phyloP scores from a whole-genome alignment of 2,329 filamentous ascomycete species.

The Fusarium redolens region DNA sequence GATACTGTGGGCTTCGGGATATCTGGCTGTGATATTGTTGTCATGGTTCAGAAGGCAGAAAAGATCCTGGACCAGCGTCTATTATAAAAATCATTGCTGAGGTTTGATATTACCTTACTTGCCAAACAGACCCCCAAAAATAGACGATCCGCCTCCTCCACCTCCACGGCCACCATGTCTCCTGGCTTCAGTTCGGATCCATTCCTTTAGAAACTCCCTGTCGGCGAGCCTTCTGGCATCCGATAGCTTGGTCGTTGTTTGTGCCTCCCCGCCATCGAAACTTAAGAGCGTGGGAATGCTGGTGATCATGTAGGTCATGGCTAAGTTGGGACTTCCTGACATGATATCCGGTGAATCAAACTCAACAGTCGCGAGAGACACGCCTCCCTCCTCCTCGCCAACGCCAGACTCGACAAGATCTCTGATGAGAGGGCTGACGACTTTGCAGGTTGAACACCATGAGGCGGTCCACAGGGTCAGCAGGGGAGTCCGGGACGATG shows the following conservation, averaged over 20 bases:
- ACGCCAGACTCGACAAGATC: constrained; percentile 62
- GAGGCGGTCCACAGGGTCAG: constrained; percentile 70
- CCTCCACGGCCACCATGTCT: constrained; percentile 58
- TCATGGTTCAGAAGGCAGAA: background rate
- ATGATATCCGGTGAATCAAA: constrained; percentile 69
- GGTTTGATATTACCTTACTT: constrained; percentile 45
- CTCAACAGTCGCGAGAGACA: constrained; percentile 65
- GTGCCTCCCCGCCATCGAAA: constrained; percentile 67
- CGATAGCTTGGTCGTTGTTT: constrained; percentile 59
- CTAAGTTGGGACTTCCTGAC: constrained; percentile 54
- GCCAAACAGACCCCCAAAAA: constrained; percentile 57
- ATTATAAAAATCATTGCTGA: background rate
- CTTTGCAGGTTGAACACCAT: constrained; percentile 66
- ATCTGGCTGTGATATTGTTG: background rate
- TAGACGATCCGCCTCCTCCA: constrained; percentile 48
- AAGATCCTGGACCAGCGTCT: background rate
- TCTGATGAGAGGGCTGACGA: constrained; percentile 61
- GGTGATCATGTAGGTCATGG: constrained; percentile 68
- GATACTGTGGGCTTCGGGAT: background rate
- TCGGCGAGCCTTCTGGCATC: constrained; percentile 63
- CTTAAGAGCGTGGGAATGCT: constrained; percentile 67
- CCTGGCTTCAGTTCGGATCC: constrained; percentile 63
- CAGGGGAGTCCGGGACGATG: constrained; percentile 65
- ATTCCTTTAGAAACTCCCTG: constrained; percentile 62
- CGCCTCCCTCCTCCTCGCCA: constrained; percentile 66